Base-by-base conservation (phyloP, 169 alveolate genomes). In the Eimeria acervulina region DNA sequence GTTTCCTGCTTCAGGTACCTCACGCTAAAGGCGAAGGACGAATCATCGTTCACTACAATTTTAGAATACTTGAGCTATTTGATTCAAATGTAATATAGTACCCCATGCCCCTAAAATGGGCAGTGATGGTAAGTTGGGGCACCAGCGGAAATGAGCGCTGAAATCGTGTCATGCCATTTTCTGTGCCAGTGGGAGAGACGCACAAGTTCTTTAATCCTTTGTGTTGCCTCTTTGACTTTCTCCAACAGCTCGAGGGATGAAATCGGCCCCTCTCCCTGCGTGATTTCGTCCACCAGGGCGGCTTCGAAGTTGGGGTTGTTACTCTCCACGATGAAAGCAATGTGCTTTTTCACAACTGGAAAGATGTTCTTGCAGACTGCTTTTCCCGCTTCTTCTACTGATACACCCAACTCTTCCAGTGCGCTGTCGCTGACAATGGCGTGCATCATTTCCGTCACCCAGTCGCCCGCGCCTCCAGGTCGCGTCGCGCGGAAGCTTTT, bases 191-290 rank as follows among this genome's bases (percentile, higher is more conserved):
- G 28, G 90, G 52, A 31, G 52, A 31, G n/a, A 36, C 93, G 26
- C 93, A 85, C 93, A 55, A 85, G 93, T 31, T 85, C 93, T 59
- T 85, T 85, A 38, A 85, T 85, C 61, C 55, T 55, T 31, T 31
- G 42, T 31, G 80, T 0, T 3, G 93, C 93, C 10, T 31, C 63
- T 23, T 85, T 85, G 4, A 85, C 93, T 61, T 85, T 85, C 55
- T 85, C 80, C 7, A 85, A 61, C 6, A 85, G 80, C 21, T 85
- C 93, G 5, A 85, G 36, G 31, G 80, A 85, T 21, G 80, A 13
- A 55, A 85, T 85, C 1, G 93, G 93, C 59, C 93, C 93, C 80
- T 85, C 93, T 26, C 93, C 93, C 66, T 85, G 93, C 13, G 93
- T 85, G 31, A 85, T 85, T 59, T 85, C 93, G 40, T 85, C 93